Base-by-base conservation (phyloP, 140 eudicot species). In the Senecio squalidus region DNA sequence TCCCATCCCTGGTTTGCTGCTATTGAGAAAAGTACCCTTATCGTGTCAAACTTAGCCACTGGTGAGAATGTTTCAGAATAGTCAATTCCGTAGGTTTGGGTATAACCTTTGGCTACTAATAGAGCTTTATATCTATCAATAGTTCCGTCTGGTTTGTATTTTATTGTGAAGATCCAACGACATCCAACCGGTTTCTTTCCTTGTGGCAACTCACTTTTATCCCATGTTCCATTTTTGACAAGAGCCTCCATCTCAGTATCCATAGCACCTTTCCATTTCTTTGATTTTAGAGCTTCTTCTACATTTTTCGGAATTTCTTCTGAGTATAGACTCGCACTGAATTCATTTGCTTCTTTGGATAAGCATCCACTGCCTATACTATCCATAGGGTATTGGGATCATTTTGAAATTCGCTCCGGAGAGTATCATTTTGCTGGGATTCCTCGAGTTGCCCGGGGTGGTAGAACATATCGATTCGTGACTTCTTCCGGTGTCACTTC, bases 71-170 rank as follows among this genome's bases (percentile, higher is more conserved):
- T 44, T 44, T 44, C 51, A n/a, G 51, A 45, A 10, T 45, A 45
- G 9, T 45, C 51, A 18, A 45, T 45, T 6, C 26, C 51, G 24
- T 45, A 45, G 5, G 51, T 45, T 45, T 45, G 8, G 3, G 51
- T 45, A n/a, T 45, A 45, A 24, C 51, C 51, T 17, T 45, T 45
- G 13, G 47, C 47, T 40, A 40, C 47, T n/a, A 40, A 40, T n/a
- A n/a, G 10, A 5, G 21, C 20, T 40, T 40, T 45, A 18, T 40
- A 40, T 40, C 47, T 40, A 5, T 40, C 47, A 40, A 40, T 40
- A 9, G 47, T 40, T 9, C 21, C 47, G 13, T 40, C 47, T 0
- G 47, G 47, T 40, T 40, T 40, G 20, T 40, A 40, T 40, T 40
- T 40, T 9, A 40, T 40, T 40, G 47, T 40, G 13, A 40, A 40